phyloP scores from a whole-genome alignment of 164 flowering plant species.

The Vitis rupestris region DNA sequence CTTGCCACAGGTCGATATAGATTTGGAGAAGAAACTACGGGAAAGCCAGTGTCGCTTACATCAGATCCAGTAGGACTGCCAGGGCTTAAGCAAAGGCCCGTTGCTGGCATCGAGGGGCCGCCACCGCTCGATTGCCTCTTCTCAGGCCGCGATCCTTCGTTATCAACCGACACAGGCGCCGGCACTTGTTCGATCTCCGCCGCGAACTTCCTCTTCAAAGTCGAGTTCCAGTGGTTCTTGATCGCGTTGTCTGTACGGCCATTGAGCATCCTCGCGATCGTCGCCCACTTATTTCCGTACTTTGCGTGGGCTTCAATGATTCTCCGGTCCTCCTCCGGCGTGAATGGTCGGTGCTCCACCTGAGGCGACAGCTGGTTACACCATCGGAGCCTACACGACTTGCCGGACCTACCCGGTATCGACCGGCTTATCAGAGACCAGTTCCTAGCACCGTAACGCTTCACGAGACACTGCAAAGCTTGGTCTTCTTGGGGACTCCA shows the following conservation, averaged over 20 bases:
- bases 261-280: constrained; percentile 39
- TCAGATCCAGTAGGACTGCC: constrained; percentile 26
- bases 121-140: constrained; percentile 11
- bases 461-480: constrained; percentile 28
- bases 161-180: neutral
- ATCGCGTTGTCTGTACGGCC: constrained; percentile 61
- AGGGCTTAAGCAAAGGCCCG: constrained; percentile 6
- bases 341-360: constrained; percentile 48
- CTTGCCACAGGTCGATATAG: neutral
- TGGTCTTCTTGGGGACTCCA: constrained; percentile 62
- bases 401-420: constrained; percentile 55
- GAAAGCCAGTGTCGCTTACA: constrained; percentile 22
- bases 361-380: constrained; percentile 59
- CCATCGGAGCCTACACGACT: constrained; percentile 61
- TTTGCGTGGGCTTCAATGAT: constrained; percentile 36
- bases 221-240: constrained; percentile 62
- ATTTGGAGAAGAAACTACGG: neutral
- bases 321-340: constrained; percentile 45
- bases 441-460: constrained; percentile 42
- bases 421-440: constrained; percentile 50
- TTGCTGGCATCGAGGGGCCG: neutral
- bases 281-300: constrained; percentile 55
- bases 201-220: too few relatives aligned
- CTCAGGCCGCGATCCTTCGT: neutral
- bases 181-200: neutral